Conservation (phyloP, 176 grass and related monocot genomes). For the Phragmites australis region DNA sequence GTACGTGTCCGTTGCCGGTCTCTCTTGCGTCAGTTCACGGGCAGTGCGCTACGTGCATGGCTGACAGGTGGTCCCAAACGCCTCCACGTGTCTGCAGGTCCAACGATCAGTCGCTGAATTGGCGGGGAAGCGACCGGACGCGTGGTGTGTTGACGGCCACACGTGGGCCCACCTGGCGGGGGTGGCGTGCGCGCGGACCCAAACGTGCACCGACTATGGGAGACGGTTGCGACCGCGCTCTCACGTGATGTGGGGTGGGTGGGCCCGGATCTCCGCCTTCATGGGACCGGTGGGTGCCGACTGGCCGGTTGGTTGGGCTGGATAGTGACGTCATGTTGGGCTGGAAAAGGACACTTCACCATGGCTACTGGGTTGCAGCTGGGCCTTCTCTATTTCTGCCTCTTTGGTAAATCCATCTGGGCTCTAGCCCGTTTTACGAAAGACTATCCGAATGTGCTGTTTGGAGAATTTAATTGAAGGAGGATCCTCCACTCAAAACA, state of each 20-base stretch:
- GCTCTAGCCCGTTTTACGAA: neutral
- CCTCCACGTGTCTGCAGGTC: neutral
- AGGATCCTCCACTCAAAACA: too few species aligned
- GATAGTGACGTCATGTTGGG: neutral
- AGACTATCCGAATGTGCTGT: neutral
- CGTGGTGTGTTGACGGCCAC: neutral
- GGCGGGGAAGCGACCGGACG: neutral
- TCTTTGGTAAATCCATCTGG: neutral
- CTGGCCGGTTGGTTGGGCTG: neutral
- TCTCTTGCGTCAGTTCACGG: neutral
- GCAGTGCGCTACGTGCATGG: neutral
- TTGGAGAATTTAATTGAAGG: too few species aligned
- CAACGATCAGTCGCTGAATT: neutral
- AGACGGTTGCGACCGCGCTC: constrained; percentile 32
- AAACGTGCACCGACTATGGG: neutral
- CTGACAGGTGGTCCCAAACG: constrained; percentile 10
- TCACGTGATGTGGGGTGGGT: constrained; percentile 35
- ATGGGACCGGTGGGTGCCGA: neutral
- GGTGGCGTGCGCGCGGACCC: neutral
- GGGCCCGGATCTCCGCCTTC: constrained; percentile 20
- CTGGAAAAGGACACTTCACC: neutral
- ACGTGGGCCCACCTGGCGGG: neutral
- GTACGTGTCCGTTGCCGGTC: constrained; percentile 5
- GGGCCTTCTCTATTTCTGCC: too few species aligned
- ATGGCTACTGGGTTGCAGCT: too few species aligned